Evolutionary conservation across 2,329 filamentous ascomycete genomes (phyloP), one percentile per base, ranked within the genome.

Genomic region (Penicillium carneum): DNA sequence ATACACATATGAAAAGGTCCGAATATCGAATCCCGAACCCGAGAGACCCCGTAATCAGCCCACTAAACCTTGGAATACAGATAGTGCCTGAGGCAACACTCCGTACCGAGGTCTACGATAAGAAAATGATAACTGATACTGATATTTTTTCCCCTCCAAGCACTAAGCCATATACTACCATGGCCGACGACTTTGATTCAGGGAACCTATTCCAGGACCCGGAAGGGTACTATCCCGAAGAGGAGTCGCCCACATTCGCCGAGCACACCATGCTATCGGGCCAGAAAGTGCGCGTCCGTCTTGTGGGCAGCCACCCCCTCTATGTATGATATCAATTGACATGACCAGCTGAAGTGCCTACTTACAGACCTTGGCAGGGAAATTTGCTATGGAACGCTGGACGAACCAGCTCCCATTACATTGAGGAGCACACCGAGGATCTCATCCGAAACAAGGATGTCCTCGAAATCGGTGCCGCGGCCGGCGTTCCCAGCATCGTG

Each of bases 311-410:
- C 77, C 94, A 91, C 81, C 91, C 93, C 26, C 86, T 96, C 14
- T 96, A 96, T 86, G 87, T 88, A 85, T 78, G 80, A 42, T 38
- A 46, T 38, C 43, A 52, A 39, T 38, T 23, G 20, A 29, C 16
- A 47, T 38, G 16, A 47, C 14, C 8, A 38, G 12, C 16, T 43
- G 23, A 46, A 20, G 14, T 20, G 3, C 31, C 10, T 29, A 46
- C 16, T 38, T 42, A 58, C 62, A 43, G 36, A 39, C 10, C 3
- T 1, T 29, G 26, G 39, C 31, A 87, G 87, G 93, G 92, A 16
- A 92, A 97, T 77, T 85, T 91, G 66, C 85, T 97, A 33, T 98
- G 94, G 94, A 96, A 97, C 77, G 93, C 92, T 63, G 89, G 90
- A 62, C 89, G 91, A 64, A 87, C 91, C 41, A 85, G 94, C 50